phyloP scores from a whole-genome alignment of 1,139 yeast species.

The Protomyces gravidus region DNA sequence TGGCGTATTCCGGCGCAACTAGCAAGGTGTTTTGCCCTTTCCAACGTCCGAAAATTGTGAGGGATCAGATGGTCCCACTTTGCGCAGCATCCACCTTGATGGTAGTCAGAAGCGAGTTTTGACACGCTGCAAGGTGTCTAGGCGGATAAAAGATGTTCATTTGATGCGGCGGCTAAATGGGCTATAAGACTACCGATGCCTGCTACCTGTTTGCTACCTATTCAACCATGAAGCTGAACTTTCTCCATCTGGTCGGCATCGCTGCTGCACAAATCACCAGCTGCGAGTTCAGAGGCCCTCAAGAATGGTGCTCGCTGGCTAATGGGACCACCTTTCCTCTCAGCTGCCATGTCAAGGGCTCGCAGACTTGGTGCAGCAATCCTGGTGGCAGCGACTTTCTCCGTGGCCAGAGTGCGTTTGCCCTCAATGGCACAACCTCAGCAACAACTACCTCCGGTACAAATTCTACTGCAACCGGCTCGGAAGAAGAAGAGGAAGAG shows the following conservation, averaged over 20 bases:
- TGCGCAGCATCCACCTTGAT: no score
- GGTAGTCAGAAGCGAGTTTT: no score
- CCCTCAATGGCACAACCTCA: background rate
- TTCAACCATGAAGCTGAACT: no score
- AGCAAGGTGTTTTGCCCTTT: no score
- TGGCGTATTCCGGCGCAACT: no score
- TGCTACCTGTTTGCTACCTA: no score
- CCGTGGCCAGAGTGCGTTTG: background rate
- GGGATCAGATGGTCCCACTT: no score
- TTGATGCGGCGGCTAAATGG: no score
- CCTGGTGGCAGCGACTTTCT: background rate
- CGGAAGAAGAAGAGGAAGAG: background rate
- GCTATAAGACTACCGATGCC: no score
- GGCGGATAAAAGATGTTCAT: no score
- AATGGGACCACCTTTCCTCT: conserved; percentile 1
- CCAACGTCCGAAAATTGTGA: no score
- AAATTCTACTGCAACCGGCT: background rate
- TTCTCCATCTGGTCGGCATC: background rate
- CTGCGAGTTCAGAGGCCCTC: background rate
- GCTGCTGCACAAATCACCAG: background rate
- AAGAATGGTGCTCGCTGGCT: background rate
- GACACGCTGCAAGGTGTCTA: no score
- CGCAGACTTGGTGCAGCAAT: background rate
- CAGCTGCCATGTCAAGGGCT: background rate
- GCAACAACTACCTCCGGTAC: background rate